phyloP scores from a whole-genome alignment of 2,329 filamentous ascomycete species.

The Fusarium sublunatum region DNA sequence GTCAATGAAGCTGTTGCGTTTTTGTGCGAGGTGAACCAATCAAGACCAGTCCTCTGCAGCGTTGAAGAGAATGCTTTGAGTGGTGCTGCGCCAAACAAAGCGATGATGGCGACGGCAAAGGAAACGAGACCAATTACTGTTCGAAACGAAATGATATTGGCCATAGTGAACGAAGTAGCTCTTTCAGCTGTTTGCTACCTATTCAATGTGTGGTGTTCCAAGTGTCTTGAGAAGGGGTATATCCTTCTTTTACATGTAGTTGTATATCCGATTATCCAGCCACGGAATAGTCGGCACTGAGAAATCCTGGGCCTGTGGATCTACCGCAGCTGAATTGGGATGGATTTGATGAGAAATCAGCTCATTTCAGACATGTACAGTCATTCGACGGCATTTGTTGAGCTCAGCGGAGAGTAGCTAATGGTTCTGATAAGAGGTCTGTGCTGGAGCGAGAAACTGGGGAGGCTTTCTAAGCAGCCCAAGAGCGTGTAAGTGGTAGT shows the following conservation, averaged over 20 bases:
- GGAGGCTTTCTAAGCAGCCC: too few species aligned
- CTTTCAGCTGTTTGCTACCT: background rate
- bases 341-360: constrained; percentile 38
- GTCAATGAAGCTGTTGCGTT: constrained; percentile 11
- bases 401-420: background rate
- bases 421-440: background rate
- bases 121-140: constrained; percentile 38
- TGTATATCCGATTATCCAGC: constrained; percentile 46
- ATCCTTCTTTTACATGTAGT: constrained; percentile 17
- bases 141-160: constrained; percentile 36
- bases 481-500: too few species aligned
- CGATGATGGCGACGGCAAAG: constrained; percentile 38
- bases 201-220: background rate
- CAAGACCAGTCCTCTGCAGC: constrained; percentile 37
- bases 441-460: background rate
- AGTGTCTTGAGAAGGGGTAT: background rate
- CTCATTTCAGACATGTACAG: constrained; percentile 3
- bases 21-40: constrained; percentile 30
- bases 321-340: constrained; percentile 21
- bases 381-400: background rate
- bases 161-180: constrained; percentile 28
- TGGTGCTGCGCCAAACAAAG: constrained; percentile 40
- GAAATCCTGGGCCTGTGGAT: constrained; percentile 28
- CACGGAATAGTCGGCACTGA: constrained; percentile 12
- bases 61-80: constrained; percentile 38